Evolutionary conservation across 2,329 filamentous ascomycete species (phyloP), one percentile per base, ranked within the genome.

Genomic region (Magnaporthiopsis poae): DNA sequence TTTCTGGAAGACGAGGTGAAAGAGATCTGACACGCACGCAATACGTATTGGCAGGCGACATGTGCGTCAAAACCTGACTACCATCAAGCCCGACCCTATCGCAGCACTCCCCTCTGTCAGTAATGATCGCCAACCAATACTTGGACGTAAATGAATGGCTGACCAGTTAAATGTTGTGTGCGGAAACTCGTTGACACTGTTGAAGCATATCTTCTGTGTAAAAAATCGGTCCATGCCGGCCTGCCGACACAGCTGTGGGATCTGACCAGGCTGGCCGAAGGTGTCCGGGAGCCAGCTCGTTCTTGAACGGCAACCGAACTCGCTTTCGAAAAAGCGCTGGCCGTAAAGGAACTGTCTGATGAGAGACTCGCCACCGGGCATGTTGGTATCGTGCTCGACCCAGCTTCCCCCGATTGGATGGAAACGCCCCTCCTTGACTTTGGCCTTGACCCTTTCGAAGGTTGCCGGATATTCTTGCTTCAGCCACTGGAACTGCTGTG

Each of bases 231-330:
- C 85, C 87, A 90, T 89, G 2, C 86, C 87, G 15, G 87, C 86
- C 2, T 88, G 78, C 15, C 86, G 83, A 71, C 85, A 89, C 9
- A 90, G 77, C 69, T 90, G 87, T 4, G 87, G 87, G 5, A 90
- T 80, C 71, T 90, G 87, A 3, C 83, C 83, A 0, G 86, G 88
- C 75, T 89, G 89, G 4, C 87, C 87, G 71, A 90, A 90, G 0
- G 87, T 89, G 71, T 90, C 87, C 0, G 87, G 87, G 0, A 90
- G 79, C 87, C 87, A 90, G 75, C 88, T 89, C 0, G 87, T 89
- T 62, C 79, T 82, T 71, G 82, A 86, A 66, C 87, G 80, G 72
- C 87, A 80, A 9, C 87, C 87, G 71, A 90, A 89, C 39, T 82
- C 80, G 71, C 84, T 86, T 73, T 89, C 84, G 68, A 89, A 90